Evolutionary conservation across 2,329 filamentous ascomycete genomes (phyloP), one percentile per base, ranked within the genome.

Genomic region (Diaporthe ilicicola): DNA sequence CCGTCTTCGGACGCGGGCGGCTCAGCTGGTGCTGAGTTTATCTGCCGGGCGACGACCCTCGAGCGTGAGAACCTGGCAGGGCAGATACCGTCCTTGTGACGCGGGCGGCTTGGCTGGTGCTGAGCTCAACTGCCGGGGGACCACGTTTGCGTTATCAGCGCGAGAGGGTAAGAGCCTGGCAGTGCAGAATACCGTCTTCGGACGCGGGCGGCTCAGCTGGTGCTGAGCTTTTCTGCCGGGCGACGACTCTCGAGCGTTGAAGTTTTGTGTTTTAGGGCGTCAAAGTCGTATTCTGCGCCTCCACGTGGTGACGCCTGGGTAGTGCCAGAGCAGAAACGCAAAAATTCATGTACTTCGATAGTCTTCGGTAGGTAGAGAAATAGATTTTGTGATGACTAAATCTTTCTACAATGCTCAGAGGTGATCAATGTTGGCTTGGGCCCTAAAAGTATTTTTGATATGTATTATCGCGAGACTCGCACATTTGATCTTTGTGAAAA

Each of bases 281-380:
- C 56, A 32, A 62, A 62, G 56, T 46, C 56, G 39, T 62, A 62
- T 46, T 46, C 56, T 62, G 56, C 27, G 39, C 56, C 56, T 62
- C 56, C 39, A 62, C 39, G 27, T 62, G 56, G 56, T 62, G 39
- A 46, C 56, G 56, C 56, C 56, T 62, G 56, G 56, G 9, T 62
- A 62, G 27, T 46, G 34, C 56, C 39, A 46, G 56, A 62, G 55
- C 55, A 61, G 55, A 61, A 61, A 61, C 55, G 56, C 55, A 61
- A 39, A 39, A 12, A 39, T n/a, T n/a, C n/a, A n/a, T n/a, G 13
- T 3, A 39, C 8, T 39, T 10, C 7, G 37, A 39, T 39, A 39
- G 37, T 13, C 13, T 15, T 39, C 3, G 37, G 13, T 13, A 39
- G 37, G 10, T 39, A 10, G 37, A 5, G 13, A n/a, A n/a, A n/a